These are phyloP conservation scores for Inosperma sp. DNA, from an alignment of 768 basidiomycete species.

Conservation along the genomic window DNA sequence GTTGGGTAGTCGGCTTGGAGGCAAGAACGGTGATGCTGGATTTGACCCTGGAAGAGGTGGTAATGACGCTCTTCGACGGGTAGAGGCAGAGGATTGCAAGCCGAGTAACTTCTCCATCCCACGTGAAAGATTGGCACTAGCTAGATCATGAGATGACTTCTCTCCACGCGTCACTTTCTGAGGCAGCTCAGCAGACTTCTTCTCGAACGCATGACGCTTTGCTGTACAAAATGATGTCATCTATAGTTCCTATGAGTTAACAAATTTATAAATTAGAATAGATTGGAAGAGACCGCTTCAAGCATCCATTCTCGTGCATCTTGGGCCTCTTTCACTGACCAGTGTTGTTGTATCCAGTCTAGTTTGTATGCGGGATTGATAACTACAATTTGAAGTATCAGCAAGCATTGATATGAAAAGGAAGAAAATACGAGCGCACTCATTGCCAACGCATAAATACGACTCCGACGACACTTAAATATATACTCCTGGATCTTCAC, in stretches of 20 bases:
- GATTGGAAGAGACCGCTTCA: slow-evolving; percentile 2
- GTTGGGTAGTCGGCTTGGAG: neutral
- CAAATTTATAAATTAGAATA: neutral
- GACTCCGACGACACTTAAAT: slow-evolving; percentile 18
- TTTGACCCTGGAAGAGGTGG: neutral
- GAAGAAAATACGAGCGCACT: slow-evolving; percentile 13
- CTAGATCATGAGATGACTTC: neutral
- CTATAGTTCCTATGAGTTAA: neutral
- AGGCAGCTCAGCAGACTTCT: neutral
- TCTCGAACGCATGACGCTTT: neutral
- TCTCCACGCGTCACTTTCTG: neutral
- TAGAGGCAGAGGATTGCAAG: neutral
- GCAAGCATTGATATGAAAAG: neutral
- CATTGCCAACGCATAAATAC: slow-evolving; percentile 30
- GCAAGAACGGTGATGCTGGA: neutral
- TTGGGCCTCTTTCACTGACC: neutral
- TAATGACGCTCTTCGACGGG: neutral
- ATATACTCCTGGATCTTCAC: slow-evolving; percentile 32
- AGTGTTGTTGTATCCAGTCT: neutral
- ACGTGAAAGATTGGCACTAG: neutral
- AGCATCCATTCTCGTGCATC: slow-evolving; percentile 1
- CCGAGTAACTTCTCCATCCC: slow-evolving; percentile 3
- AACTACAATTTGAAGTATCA: neutral
- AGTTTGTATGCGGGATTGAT: slow-evolving; percentile 5
- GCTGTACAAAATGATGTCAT: slow-evolving; percentile 5